Conservation (phyloP, 148 eudicot genomes). For the Nyssa sinensis region DNA sequence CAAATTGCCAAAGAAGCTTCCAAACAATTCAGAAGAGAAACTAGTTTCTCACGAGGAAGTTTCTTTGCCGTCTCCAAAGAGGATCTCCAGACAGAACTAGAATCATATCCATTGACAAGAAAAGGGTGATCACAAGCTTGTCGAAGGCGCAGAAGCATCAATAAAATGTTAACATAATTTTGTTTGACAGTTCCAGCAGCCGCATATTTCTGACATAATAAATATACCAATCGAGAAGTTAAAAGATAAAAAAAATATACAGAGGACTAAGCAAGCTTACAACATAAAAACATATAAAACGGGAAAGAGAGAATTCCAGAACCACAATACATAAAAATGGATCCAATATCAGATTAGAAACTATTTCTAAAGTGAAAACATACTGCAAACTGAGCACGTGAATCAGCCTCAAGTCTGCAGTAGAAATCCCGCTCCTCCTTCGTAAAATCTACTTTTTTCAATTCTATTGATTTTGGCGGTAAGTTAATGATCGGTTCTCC, state of each 20-base stretch:
- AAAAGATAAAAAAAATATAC: too few relatives aligned
- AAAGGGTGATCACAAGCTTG: constrained; percentile 99
- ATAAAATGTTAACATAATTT: constrained; percentile 86
- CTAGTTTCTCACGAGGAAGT: constrained; percentile 64
- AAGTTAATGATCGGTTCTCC: constrained; percentile 84
- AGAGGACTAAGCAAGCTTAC: too few relatives aligned
- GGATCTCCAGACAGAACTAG: constrained; percentile 51
- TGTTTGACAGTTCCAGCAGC: constrained; percentile 89
- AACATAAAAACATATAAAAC: too few relatives aligned
- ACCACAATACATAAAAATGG: not conserved
- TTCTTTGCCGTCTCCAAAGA: constrained; percentile 62
- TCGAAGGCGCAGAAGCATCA: constrained; percentile 93
- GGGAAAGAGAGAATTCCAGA: not conserved
- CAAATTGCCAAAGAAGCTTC: constrained; percentile 87
- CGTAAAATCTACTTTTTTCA: constrained; percentile 84
- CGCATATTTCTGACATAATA: constrained; percentile 71
- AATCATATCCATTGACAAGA: constrained; percentile 61
- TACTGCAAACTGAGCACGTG: constrained; percentile 95
- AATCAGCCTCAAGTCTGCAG: constrained; percentile 78
- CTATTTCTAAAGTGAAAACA: constrained; percentile 17
- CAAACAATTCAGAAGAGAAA: constrained; percentile 63
- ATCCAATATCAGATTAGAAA: not conserved
- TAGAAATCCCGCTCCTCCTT: constrained; percentile 82
- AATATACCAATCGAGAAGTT: not conserved
- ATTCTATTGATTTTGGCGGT: constrained; percentile 75